These are phyloP conservation scores for Penicillium sp. DNA, from an alignment of 2,329 filamentous ascomycete species.

Conservation along the genomic window DNA sequence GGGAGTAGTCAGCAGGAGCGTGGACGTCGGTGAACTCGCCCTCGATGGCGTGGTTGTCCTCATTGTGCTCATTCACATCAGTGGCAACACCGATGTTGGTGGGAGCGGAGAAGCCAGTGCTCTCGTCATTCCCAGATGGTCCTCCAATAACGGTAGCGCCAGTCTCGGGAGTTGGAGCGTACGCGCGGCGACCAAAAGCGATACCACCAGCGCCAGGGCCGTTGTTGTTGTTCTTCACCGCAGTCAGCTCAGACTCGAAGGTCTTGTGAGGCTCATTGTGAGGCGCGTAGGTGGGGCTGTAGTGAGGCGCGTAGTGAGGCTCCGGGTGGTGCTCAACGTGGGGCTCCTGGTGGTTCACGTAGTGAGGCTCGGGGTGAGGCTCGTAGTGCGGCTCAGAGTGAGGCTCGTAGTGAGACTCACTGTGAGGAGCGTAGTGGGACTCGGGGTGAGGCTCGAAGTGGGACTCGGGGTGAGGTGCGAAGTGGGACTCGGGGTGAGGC, in stretches of 20 bases:
- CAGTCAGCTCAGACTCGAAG: background rate
- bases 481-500: background rate
- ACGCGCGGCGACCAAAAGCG: background rate
- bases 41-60: constrained; percentile 26
- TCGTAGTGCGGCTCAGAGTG: background rate
- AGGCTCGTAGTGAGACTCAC: background rate
- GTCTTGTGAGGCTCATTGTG: background rate
- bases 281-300: background rate
- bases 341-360: background rate
- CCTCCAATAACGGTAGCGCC: constrained; percentile 14
- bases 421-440: background rate
- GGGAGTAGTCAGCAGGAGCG: constrained; percentile 1
- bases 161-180: constrained; percentile 4
- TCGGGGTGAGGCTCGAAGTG: background rate
- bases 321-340: background rate
- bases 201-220: background rate
- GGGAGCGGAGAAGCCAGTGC: constrained; percentile 10
- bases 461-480: background rate
- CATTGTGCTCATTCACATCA: constrained; percentile 16
- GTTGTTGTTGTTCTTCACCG: background rate
- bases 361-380: background rate
- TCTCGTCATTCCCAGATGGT: constrained; percentile 20
- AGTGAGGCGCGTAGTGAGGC: background rate
- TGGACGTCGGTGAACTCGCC: constrained; percentile 16
- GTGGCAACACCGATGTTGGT: constrained; percentile 8